Evolutionary conservation across 2,329 filamentous ascomycete genomes (phyloP).

Genomic region (Fusarium pseudograminearum): DNA sequence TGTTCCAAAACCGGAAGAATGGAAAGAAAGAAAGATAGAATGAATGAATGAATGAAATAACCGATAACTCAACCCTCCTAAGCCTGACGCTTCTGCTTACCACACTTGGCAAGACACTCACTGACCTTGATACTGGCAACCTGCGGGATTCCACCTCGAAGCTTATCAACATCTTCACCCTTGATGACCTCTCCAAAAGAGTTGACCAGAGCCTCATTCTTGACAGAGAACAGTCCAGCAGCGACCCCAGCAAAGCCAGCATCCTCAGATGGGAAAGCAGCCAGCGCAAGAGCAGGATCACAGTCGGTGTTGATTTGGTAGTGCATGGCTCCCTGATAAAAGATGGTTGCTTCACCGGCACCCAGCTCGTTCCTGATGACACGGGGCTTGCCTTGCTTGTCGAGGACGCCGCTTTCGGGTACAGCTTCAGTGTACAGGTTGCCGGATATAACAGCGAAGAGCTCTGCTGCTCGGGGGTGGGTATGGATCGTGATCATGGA

Average conservation of each 20-base stretch:
- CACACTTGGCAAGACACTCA: slow-evolving; percentile 57
- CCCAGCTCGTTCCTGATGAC: slow-evolving; percentile 57
- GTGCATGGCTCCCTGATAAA: slow-evolving; percentile 67
- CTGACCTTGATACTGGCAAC: slow-evolving; percentile 65
- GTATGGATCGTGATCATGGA: slow-evolving; percentile 68
- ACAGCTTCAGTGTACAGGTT: slow-evolving; percentile 63
- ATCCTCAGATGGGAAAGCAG: slow-evolving; percentile 64
- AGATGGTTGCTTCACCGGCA: slow-evolving; percentile 62
- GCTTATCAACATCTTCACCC: slow-evolving; percentile 60
- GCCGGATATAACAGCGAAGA: slow-evolving; percentile 64
- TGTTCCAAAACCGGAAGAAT: background rate
- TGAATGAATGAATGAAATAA: background rate
- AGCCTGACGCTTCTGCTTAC: slow-evolving; percentile 55
- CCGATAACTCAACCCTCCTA: background rate
- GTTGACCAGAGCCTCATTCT: slow-evolving; percentile 59
- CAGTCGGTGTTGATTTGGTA: slow-evolving; percentile 68
- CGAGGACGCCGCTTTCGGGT: slow-evolving; percentile 61
- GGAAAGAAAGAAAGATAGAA: background rate
- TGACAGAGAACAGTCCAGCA: slow-evolving; percentile 62
- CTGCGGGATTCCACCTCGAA: slow-evolving; percentile 56
- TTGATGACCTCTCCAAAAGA: slow-evolving; percentile 60
- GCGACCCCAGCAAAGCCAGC: slow-evolving; percentile 62
- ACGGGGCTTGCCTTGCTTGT: slow-evolving; percentile 52
- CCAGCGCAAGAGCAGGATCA: slow-evolving; percentile 61
- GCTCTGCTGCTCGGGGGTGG: slow-evolving; percentile 65